Percentiles rank a stretch among this genome's conserved stretches.
Evolutionary conservation across 495 filamentous ascomycete species (phyloP).

Genomic region (Mytilinidion resinicola): DNA sequence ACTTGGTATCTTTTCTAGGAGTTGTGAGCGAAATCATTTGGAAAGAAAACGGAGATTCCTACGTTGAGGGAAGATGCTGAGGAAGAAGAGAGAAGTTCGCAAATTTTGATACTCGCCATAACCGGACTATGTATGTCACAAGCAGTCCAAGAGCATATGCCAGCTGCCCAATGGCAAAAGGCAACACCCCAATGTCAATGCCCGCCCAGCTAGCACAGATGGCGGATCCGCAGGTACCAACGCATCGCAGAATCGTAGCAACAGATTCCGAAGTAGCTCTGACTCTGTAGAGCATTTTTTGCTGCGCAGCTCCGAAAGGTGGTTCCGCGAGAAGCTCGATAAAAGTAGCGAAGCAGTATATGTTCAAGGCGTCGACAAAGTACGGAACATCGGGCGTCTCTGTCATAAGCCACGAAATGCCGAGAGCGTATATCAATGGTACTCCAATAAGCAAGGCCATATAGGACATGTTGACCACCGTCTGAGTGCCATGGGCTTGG

Average conservation of each 20-base stretch:
- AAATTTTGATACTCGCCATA: conserved; percentile 17
- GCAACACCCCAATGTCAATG: conserved; percentile 62
- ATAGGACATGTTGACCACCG: conserved; percentile 82
- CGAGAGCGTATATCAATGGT: conserved; percentile 54
- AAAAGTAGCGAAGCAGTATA: conserved; percentile 70
- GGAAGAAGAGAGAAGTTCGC: conserved; percentile 36
- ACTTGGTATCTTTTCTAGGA: conserved; percentile 37
- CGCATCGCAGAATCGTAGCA: conserved; percentile 70
- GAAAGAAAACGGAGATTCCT: conserved; percentile 8
- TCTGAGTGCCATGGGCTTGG: conserved; percentile 50
- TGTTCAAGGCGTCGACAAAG: conserved; percentile 53
- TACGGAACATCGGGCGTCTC: conserved; percentile 55
- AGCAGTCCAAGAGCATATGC: conserved; percentile 64
- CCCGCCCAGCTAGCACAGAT: conserved; percentile 48
- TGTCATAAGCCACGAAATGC: conserved; percentile 56
- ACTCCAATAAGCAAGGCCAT: conserved; percentile 65
- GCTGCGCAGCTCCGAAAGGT: conserved; percentile 74
- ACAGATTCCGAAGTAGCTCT: conserved; percentile 72
- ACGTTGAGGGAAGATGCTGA: conserved; percentile 19
- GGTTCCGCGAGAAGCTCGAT: conserved; percentile 80
- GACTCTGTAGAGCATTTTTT: conserved; percentile 68
- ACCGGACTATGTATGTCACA: conserved; percentile 50
- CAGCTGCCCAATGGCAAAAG: conserved; percentile 86
- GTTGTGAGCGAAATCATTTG: conserved; percentile 11
- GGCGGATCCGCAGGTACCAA: conserved; percentile 59